Conservation (phyloP, 345 rosid genomes). For the Syzygium oleosum region DNA sequence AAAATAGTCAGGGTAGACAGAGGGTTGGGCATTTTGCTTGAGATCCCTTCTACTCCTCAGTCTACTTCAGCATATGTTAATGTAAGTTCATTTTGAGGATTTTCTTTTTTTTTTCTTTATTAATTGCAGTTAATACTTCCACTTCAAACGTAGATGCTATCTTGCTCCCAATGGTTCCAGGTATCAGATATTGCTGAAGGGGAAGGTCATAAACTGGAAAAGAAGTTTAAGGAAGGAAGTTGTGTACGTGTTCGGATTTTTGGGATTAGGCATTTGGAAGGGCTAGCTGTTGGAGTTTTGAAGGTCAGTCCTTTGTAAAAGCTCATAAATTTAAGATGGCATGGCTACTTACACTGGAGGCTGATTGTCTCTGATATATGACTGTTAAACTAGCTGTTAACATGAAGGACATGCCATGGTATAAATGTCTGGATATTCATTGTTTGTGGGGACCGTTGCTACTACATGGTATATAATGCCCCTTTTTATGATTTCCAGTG, state of each 20-base stretch:
- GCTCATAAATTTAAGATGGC: background rate
- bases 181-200: slow-evolving; percentile 80
- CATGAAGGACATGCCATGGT: background rate
- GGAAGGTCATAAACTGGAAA: slow-evolving; percentile 67
- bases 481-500: background rate
- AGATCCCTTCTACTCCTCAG: slow-evolving; percentile 59
- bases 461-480: background rate
- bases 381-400: background rate
- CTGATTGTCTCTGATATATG: background rate
- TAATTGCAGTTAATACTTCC: background rate
- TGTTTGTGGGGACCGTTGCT: background rate
- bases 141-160: background rate
- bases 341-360: background rate
- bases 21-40: slow-evolving; percentile 78
- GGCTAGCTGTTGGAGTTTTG: slow-evolving; percentile 78
- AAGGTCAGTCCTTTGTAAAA: slow-evolving; percentile 38
- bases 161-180: slow-evolving; percentile 21
- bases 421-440: background rate
- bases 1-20: slow-evolving; percentile 84
- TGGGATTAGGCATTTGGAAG: slow-evolving; percentile 84
- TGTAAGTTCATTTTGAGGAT: slow-evolving; percentile 36
- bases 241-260: slow-evolving; percentile 78
- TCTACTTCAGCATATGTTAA: slow-evolving; percentile 71
- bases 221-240: slow-evolving; percentile 72
- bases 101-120: background rate